Conservation (phyloP, 441 rosid species). For the Erodium moschatum region DNA sequence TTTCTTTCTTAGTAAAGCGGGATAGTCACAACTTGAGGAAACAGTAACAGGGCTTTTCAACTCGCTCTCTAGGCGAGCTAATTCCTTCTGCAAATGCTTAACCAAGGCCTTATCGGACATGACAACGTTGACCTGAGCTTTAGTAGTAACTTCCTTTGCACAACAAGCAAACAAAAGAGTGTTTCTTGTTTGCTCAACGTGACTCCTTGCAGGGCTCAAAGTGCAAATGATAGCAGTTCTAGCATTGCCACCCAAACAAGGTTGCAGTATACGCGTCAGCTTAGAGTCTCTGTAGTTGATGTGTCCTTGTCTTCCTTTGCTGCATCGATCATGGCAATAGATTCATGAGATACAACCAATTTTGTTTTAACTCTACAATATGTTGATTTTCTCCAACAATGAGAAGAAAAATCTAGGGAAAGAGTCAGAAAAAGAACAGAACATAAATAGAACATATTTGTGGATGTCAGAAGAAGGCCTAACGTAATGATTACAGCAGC, state of each 20-base stretch:
- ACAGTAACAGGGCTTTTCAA: slow-evolving; percentile 37
- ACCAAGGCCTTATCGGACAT: slow-evolving; percentile 87
- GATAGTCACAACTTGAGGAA: slow-evolving; percentile 36
- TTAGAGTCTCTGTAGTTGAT: slow-evolving; percentile 86
- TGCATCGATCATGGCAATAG: slow-evolving; percentile 29
- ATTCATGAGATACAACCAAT: neutral
- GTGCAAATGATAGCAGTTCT: slow-evolving; percentile 85
- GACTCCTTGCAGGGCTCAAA: slow-evolving; percentile 60
- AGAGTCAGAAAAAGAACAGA: too few species aligned
- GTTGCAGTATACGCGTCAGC: slow-evolving; percentile 76
- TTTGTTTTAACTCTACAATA: neutral
- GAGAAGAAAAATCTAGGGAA: neutral
- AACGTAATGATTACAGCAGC: neutral
- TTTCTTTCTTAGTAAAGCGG: slow-evolving; percentile 42
- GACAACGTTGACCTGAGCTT: slow-evolving; percentile 68
- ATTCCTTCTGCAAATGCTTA: slow-evolving; percentile 75
- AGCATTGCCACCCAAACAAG: slow-evolving; percentile 79
- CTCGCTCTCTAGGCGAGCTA: slow-evolving; percentile 66
- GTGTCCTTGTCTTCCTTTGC: slow-evolving; percentile 75
- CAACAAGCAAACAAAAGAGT: slow-evolving; percentile 73
- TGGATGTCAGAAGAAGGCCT: neutral
- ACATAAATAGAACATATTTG: neutral
- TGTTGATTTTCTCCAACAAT: too few species aligned
- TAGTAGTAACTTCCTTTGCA: slow-evolving; percentile 71
- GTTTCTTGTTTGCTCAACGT: slow-evolving; percentile 74